Evolutionary conservation across 371 early-diverging fungal species (phyloP).

Genomic region (Blyttiomyces sp.): DNA sequence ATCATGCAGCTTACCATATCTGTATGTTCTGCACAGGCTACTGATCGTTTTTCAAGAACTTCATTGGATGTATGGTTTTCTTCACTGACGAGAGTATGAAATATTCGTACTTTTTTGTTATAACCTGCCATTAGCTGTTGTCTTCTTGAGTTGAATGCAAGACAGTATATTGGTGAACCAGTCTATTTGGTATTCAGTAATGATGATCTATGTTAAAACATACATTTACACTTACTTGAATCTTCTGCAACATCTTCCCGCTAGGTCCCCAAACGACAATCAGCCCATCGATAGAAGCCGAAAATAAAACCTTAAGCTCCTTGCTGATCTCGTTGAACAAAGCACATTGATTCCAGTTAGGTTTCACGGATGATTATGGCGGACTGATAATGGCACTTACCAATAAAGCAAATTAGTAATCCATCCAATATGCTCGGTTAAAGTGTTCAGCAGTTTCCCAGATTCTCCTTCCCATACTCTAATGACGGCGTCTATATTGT

Average conservation of each 20-base stretch:
- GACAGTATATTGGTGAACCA: slow-evolving; percentile 42
- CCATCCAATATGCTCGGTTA: slow-evolving; percentile 46
- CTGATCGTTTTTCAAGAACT: slow-evolving; percentile 34
- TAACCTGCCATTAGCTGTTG: slow-evolving; percentile 49
- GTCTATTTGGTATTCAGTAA: slow-evolving; percentile 25
- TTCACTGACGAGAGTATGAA: slow-evolving; percentile 36
- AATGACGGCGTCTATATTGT: slow-evolving; percentile 38
- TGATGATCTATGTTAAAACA: slow-evolving; percentile 16
- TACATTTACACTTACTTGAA: slow-evolving; percentile 27
- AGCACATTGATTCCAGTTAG: background rate
- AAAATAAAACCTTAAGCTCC: slow-evolving; percentile 45
- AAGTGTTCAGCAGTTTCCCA: slow-evolving; percentile 34
- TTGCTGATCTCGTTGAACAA: slow-evolving; percentile 21
- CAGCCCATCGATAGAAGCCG: slow-evolving; percentile 46
- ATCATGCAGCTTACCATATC: slow-evolving; percentile 53
- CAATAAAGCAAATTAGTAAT: slow-evolving; percentile 44
- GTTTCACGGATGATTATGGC: background rate
- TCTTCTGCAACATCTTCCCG: slow-evolving; percentile 43
- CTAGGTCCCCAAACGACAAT: slow-evolving; percentile 47
- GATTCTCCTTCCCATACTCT: slow-evolving; percentile 49
- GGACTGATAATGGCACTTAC: slow-evolving; percentile 21
- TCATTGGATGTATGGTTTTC: slow-evolving; percentile 35
- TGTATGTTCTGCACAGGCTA: slow-evolving; percentile 40
- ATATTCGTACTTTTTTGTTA: slow-evolving; percentile 44
- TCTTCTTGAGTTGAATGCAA: slow-evolving; percentile 49